Conservation (phyloP, 768 basidiomycete genomes). For the Gloeopeniophorella convolvens region DNA sequence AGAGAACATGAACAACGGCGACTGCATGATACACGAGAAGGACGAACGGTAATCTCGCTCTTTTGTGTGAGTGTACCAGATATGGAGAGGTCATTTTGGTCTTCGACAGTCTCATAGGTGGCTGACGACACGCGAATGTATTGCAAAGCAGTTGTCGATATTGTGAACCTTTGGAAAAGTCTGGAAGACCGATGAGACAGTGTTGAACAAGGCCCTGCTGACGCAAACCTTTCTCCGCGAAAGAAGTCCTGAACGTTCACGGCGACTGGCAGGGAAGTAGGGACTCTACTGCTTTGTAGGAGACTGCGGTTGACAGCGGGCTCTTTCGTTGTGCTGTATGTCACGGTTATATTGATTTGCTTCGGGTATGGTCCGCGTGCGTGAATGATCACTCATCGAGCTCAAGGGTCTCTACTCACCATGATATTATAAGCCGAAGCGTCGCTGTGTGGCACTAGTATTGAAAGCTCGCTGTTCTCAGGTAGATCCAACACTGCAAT, state of each 20-base stretch:
- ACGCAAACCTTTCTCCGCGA: conserved; percentile 65
- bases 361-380: conserved; percentile 25
- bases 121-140: conserved; percentile 70
- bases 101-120: conserved; percentile 41
- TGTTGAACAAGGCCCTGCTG: not conserved
- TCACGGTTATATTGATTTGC: conserved; percentile 64
- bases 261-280: conserved; percentile 72
- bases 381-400: not conserved
- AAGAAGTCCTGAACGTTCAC: conserved; percentile 98
- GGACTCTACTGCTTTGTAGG: conserved; percentile 47
- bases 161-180: conserved; percentile 84
- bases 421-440: conserved; percentile 53
- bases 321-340: conserved; percentile 57
- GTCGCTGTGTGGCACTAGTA: conserved; percentile 63
- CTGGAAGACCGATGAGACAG: conserved; percentile 34
- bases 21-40: not conserved
- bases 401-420: conserved; percentile 35
- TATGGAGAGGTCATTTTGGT: conserved; percentile 47
- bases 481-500: conserved; percentile 45
- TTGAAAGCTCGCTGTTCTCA: conserved; percentile 37
- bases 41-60: conserved; percentile 44
- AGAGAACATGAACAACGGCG: conserved; percentile 5
- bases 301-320: conserved; percentile 48
- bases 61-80: conserved; percentile 39
- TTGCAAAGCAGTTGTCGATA: conserved; percentile 75